These are phyloP conservation scores for Chaetoceros tenuissimus DNA, from an alignment of 108 stramenopile species.

Conservation along the genomic window DNA sequence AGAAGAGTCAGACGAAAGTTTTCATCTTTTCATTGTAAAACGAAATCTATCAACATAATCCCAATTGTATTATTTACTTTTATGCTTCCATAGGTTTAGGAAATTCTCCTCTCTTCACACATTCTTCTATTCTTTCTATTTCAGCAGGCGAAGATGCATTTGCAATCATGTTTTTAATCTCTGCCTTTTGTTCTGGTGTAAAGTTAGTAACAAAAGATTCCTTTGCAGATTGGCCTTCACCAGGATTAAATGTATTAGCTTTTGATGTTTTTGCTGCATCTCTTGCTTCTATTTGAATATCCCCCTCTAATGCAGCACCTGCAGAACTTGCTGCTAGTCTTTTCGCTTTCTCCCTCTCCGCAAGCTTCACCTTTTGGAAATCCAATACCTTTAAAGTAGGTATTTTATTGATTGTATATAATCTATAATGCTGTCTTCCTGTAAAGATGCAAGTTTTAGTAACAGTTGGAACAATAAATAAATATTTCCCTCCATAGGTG, in stretches of 20 bases:
- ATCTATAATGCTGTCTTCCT: slow-evolving; percentile 81
- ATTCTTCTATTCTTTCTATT: slow-evolving; percentile 73
- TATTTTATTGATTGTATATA: slow-evolving; percentile 51
- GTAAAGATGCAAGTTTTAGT: slow-evolving; percentile 20
- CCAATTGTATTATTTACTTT: no score
- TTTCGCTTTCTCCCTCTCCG: slow-evolving; percentile 65
- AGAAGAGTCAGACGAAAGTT: no score
- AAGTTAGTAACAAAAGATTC: slow-evolving; percentile 65
- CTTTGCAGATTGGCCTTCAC: slow-evolving; percentile 55
- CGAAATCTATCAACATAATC: no score
- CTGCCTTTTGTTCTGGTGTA: slow-evolving; percentile 64
- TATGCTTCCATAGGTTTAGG: no score
- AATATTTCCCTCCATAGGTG: no score
- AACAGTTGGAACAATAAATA: slow-evolving; percentile 6
- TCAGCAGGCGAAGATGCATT: slow-evolving; percentile 60
- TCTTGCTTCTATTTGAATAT: slow-evolving; percentile 54
- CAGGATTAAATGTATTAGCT: slow-evolving; percentile 72
- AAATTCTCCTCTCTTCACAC: slow-evolving; percentile 63
- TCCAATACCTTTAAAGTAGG: slow-evolving; percentile 73
- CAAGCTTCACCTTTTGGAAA: slow-evolving; percentile 50
- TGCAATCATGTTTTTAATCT: slow-evolving; percentile 66
- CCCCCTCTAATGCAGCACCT: slow-evolving; percentile 77
- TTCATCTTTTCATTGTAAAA: no score
- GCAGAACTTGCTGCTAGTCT: slow-evolving; percentile 70
- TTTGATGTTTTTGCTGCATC: slow-evolving; percentile 20